These are phyloP conservation scores for Amaranthus palmeri DNA, from an alignment of 148 eudicot species.

Conservation along the genomic window DNA sequence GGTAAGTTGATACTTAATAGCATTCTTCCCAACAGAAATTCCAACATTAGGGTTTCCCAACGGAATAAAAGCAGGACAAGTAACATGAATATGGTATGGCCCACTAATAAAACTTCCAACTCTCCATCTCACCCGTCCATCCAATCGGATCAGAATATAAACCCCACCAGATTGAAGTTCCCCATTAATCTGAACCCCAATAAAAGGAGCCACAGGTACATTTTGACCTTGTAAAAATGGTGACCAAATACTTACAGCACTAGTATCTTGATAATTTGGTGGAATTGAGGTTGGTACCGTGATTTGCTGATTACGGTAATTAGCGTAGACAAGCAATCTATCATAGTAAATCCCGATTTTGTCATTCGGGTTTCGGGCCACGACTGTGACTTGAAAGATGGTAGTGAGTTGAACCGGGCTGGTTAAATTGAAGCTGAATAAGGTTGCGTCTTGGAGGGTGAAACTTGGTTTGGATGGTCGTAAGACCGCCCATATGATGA, in stretches of 20 bases:
- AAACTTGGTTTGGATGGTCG: slow-evolving; percentile 58
- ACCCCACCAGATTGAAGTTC: slow-evolving; percentile 48
- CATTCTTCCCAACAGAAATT: slow-evolving; percentile 30
- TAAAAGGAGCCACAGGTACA: slow-evolving; percentile 73
- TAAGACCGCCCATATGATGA: slow-evolving; percentile 53
- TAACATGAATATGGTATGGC: slow-evolving; percentile 47
- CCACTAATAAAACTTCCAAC: slow-evolving; percentile 45
- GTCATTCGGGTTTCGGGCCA: slow-evolving; percentile 37
- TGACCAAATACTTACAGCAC: slow-evolving; percentile 53
- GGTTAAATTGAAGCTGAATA: slow-evolving; percentile 53
- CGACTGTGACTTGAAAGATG: slow-evolving; percentile 54
- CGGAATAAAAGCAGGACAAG: slow-evolving; percentile 51
- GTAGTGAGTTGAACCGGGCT: slow-evolving; percentile 46
- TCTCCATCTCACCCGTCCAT: slow-evolving; percentile 62
- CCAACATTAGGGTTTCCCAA: slow-evolving; percentile 39
- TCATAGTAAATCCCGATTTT: slow-evolving; percentile 50
- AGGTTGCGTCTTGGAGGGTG: slow-evolving; percentile 68
- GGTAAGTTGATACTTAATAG: slow-evolving; percentile 58
- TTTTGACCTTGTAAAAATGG: slow-evolving; percentile 52
- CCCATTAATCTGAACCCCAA: slow-evolving; percentile 37
- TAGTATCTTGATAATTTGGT: slow-evolving; percentile 53
- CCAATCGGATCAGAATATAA: slow-evolving; percentile 37
- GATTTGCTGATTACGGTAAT: slow-evolving; percentile 60
- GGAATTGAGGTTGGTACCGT: slow-evolving; percentile 56
- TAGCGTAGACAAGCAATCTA: slow-evolving; percentile 37